These are phyloP conservation scores for Sarocladium brachiariae DNA, from an alignment of 2,329 filamentous ascomycete genomes.

Conservation along the genomic window DNA sequence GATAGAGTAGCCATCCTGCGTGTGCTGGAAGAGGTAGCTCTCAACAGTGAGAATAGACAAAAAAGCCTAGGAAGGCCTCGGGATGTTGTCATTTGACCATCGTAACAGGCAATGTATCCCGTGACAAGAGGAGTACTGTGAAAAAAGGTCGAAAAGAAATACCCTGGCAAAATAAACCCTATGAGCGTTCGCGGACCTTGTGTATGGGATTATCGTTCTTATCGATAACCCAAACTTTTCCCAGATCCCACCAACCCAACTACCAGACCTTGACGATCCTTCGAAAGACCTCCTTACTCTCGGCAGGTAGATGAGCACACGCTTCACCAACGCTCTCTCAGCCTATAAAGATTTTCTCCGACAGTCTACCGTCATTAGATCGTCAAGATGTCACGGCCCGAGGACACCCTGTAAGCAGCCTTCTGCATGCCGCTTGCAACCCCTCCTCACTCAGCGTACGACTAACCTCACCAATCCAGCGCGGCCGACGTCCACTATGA, in stretches of 20 bases:
- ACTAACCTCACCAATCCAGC: constrained; percentile 41
- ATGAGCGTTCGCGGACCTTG: no score
- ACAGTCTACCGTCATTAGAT: neutral
- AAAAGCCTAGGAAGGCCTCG: no score
- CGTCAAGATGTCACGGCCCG: constrained; percentile 82
- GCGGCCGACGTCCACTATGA: constrained; percentile 97
- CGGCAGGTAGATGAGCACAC: neutral
- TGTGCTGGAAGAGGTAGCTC: no score
- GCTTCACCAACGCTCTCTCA: neutral
- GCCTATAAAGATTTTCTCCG: neutral
- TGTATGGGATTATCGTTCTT: no score
- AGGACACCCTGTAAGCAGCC: constrained; percentile 89
- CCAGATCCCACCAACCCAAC: neutral
- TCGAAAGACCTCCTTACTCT: neutral
- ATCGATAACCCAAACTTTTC: constrained; percentile 9
- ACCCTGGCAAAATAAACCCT: constrained; percentile 5
- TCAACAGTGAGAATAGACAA: no score
- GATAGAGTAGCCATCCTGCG: no score
- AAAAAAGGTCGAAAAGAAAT: constrained; percentile 1
- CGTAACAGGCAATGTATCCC: constrained; percentile 5
- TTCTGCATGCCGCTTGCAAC: no score
- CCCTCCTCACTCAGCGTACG: constrained; percentile 21
- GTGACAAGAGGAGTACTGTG: constrained; percentile 9
- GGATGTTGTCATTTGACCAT: neutral
- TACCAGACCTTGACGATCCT: neutral